Evolutionary conservation across 768 basidiomycete genomes (phyloP), one percentile per base, ranked within the genome.

Genomic region (Dacryopinax spathularia): DNA sequence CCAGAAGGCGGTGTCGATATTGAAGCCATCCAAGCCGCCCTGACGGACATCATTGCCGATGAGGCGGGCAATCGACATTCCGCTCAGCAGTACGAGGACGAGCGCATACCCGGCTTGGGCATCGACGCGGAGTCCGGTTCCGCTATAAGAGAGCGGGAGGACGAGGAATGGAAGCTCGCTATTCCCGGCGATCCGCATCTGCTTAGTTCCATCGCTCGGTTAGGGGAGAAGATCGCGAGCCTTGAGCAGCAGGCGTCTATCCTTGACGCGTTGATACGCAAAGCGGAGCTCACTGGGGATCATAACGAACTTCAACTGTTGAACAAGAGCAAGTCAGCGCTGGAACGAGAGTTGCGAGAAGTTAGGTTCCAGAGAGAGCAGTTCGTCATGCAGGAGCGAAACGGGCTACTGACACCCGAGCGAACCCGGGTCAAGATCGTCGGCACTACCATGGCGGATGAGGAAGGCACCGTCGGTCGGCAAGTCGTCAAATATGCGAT

Each of bases 1-100:
- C 66, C 69, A 5, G 76, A 86, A 56, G 80, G 84, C 59, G 84
- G 82, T 56, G 87, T 76, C 18, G 77, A 95, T 36, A 96, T 98
- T 84, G 91, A 93, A 69, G 94, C 95, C 1, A 96, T 98, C 20
- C 92, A 93, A 69, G 93, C 93, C 7, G 96, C 96, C 2, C 77
- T 99, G 66, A 93, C 90, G 10, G 91, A 95, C 71, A 97, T 99
- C 72, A 93, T 99, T 70, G 91, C 91, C 1, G 78, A 87, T 37
- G 90, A 95, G 66, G 80, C 85, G 36, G 80, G 37, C 43, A 62
- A 39, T 20, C 25, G 29, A 29, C 31, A 62, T 31, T 13, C 10
- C 36, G 36, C 12, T 25, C 27, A 39, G 60, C 63, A 10, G 9
- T 36, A 33, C 33, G 62, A 18, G 10, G 22, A 27, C n/a, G 60